Conservation (phyloP, 2,329 filamentous ascomycete species). For the Cordyceps fumosorosea region DNA sequence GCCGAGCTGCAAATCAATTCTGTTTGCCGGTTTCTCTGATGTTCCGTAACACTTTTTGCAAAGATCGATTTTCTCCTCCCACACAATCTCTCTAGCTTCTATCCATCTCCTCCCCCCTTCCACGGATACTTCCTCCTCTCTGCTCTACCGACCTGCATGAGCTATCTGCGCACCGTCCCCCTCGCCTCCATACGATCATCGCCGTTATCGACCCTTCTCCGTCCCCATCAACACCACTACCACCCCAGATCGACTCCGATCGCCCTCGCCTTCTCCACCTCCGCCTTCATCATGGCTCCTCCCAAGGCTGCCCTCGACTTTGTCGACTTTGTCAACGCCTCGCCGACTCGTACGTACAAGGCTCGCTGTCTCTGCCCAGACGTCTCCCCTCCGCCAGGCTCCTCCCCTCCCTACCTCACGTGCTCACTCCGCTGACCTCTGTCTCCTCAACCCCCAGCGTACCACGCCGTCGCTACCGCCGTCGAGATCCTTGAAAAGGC, state of each 20-base stretch:
- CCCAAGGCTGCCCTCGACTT: constrained; percentile 68
- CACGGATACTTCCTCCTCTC: not conserved
- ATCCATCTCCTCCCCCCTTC: not conserved
- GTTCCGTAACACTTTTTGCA: not conserved
- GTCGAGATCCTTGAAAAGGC: constrained; percentile 70
- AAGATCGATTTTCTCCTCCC: not conserved
- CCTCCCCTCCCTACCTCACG: not conserved
- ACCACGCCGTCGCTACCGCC: constrained; percentile 82
- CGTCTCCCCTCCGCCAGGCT: constrained; percentile 10
- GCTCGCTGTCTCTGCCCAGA: not conserved
- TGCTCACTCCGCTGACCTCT: not conserved
- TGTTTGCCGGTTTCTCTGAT: not conserved
- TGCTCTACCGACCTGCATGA: not conserved
- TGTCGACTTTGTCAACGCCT: constrained; percentile 87
- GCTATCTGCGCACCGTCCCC: not conserved
- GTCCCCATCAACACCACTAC: not conserved
- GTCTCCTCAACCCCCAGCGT: constrained; percentile 52
- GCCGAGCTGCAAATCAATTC: not conserved
- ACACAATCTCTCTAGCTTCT: not conserved
- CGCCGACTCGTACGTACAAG: constrained; percentile 70
- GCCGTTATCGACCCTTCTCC: not conserved
- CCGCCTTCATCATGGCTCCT: constrained; percentile 41
- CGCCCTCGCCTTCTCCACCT: constrained; percentile 22
- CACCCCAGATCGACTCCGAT: not conserved
- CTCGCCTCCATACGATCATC: not conserved